Base-by-base conservation (phyloP, 2,329 filamentous ascomycete species). In the Neodidymelliopsis sp. region DNA sequence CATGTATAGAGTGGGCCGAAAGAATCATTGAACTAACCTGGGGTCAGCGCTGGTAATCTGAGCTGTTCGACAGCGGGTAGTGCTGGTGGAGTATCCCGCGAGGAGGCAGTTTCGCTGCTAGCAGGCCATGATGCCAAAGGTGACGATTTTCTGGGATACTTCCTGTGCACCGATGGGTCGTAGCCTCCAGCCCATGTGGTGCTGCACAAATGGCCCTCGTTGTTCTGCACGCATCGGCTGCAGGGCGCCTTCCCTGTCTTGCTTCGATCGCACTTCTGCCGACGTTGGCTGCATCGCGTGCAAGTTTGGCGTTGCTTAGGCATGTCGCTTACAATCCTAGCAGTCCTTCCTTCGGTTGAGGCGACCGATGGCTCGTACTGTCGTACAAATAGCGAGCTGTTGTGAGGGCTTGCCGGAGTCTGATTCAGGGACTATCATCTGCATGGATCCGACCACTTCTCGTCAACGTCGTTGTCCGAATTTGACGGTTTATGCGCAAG, bases 271-370 rank as follows among this genome's bases (percentile, higher is more conserved):
- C 68, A 71, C 50, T 68, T 69, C 34, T 70, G 67, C 18, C 67
- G 56, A 19, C 66, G 51, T 33, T 62, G 59, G 20, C 57, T 60
- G 37, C 62, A 69, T 36, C 67, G 54, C 13, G 67, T 70, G 49
- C 68, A 71, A 11, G 68, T 71, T 39, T 62, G 55, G 18, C 68
- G 56, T 33, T 60, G 50, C 45, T 71, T 70, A 20, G 68, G 67
- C 67, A 70, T 70, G 15, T 30, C 41, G 48, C 35, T 42, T 40
- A 44, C 15, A 19, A 36, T 36, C 30, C 15, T 45, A 31, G 36
- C 23, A 39, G 13, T 28, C 6, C 20, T 30, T 28, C 6, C 20
- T 30, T 31, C 25, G 39, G 33, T 31, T 27, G 38, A 38, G 15
- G 12, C 40, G 19, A 30, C 25, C 18, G 34, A 23, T 22, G 2